Conservation (phyloP, 305 asterid genomes). For the Rubia peregrina region DNA sequence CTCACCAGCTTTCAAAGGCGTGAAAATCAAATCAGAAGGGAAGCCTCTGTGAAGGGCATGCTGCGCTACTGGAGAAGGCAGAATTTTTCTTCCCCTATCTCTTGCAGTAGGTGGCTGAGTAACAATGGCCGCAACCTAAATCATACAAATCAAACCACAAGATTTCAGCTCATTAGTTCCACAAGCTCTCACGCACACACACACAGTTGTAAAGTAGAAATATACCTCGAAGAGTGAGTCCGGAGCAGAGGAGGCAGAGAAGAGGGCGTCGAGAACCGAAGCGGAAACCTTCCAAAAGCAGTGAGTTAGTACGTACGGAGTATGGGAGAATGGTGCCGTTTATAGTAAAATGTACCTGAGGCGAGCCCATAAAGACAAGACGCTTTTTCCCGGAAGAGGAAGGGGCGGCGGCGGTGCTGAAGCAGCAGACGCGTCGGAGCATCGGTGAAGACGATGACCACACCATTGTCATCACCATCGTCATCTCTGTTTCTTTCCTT, state of each 20-base stretch:
- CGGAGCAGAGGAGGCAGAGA: conserved; percentile 59
- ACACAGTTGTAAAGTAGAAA: neutral
- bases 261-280: conserved; percentile 68
- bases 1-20: conserved; percentile 85
- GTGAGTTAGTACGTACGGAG: neutral
- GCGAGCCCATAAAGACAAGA: conserved; percentile 78
- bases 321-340: neutral
- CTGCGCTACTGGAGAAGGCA: conserved; percentile 91
- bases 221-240: conserved; percentile 65
- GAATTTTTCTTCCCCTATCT: conserved; percentile 84
- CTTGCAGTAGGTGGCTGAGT: conserved; percentile 89
- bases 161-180: neutral
- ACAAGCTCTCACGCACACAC: neutral
- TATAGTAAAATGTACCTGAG: conserved; percentile 37
- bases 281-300: conserved; percentile 51
- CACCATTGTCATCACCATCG: conserved; percentile 27
- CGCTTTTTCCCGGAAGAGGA: conserved; percentile 53
- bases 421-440: conserved; percentile 79
- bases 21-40: conserved; percentile 69
- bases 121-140: conserved; percentile 80
- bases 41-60: conserved; percentile 75
- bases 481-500: neutral
- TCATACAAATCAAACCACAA: conserved; percentile 5
- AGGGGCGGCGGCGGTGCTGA: conserved; percentile 31
- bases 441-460: conserved; percentile 49